Evolutionary conservation across 2,329 filamentous ascomycete genomes (phyloP).

Genomic region (Tricladium varicosporioides): DNA sequence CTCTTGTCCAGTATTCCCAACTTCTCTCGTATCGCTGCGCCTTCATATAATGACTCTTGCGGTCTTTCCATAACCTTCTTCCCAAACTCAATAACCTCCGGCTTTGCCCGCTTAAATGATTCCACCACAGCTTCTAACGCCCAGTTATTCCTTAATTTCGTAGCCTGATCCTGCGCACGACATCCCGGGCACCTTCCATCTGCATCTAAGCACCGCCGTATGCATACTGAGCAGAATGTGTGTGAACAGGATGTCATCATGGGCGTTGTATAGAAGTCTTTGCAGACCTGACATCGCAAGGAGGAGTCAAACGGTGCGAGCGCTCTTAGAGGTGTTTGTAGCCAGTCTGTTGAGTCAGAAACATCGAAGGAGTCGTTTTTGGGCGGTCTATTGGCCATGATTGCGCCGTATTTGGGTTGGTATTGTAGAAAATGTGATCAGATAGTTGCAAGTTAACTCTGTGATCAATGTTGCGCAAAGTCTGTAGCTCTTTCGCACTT

Average conservation of each 20-base stretch:
- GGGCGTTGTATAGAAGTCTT: slow-evolving; percentile 92
- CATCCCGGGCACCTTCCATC: slow-evolving; percentile 90
- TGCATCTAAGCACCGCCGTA: slow-evolving; percentile 76
- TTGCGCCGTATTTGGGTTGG: background rate
- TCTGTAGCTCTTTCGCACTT: no score
- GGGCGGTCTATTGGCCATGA: background rate
- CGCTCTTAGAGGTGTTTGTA: slow-evolving; percentile 63
- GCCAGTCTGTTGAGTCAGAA: slow-evolving; percentile 83
- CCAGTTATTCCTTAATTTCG: slow-evolving; percentile 82
- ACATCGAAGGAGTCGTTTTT: slow-evolving; percentile 42
- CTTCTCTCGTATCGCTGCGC: slow-evolving; percentile 51
- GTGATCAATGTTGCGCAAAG: no score
- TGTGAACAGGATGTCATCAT: slow-evolving; percentile 95
- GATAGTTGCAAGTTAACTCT: background rate
- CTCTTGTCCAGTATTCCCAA: slow-evolving; percentile 33
- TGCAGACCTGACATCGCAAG: slow-evolving; percentile 94
- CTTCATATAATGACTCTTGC: slow-evolving; percentile 11
- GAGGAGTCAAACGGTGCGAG: slow-evolving; percentile 76
- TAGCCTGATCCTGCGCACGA: slow-evolving; percentile 73
- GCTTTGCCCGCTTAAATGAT: slow-evolving; percentile 67
- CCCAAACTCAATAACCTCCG: slow-evolving; percentile 63
- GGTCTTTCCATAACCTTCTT: slow-evolving; percentile 36
- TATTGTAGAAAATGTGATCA: background rate
- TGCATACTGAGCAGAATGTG: slow-evolving; percentile 96
- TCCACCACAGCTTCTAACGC: slow-evolving; percentile 82